A percentile compares a stretch with the other conserved stretches of the same genome.
These are phyloP conservation scores for Verticillium isaacii DNA, from an alignment of 2,329 filamentous ascomycete genomes.

Conservation along the genomic window DNA sequence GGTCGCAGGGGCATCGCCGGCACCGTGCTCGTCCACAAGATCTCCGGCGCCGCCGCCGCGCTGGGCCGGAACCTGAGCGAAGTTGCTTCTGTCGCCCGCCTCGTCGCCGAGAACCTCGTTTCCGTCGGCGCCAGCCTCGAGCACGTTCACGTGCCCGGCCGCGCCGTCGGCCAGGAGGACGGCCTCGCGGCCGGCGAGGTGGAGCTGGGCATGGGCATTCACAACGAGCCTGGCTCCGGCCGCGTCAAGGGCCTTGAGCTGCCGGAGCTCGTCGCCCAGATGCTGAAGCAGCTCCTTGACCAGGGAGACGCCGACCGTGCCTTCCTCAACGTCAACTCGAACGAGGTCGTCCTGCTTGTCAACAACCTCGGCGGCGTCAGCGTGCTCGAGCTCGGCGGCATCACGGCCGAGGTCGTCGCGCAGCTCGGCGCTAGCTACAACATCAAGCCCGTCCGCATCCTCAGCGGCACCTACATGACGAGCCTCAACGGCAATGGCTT, in stretches of 20 bases:
- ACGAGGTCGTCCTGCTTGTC: conserved; percentile 64
- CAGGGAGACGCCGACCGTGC: conserved; percentile 62
- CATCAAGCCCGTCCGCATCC: conserved; percentile 59
- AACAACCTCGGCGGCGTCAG: conserved; percentile 76
- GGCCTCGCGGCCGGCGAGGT: conserved; percentile 50
- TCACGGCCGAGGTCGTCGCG: conserved; percentile 61
- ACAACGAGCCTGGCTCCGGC: conserved; percentile 62
- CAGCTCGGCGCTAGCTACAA: conserved; percentile 55
- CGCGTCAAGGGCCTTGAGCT: conserved; percentile 43
- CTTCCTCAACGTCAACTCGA: conserved; percentile 58
- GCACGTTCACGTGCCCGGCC: conserved; percentile 90
- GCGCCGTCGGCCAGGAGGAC: conserved; percentile 43
- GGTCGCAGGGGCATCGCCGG: conserved; percentile 87
- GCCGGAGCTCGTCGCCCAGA: conserved; percentile 52
- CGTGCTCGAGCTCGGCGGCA: conserved; percentile 66
- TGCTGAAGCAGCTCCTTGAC: conserved; percentile 68
- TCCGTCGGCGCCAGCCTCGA: conserved; percentile 81
- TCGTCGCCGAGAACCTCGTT: conserved; percentile 71
- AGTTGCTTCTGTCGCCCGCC: conserved; percentile 65
- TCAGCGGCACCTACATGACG: conserved; percentile 73
- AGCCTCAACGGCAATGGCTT: conserved; percentile 73
- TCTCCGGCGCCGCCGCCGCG: conserved; percentile 77
- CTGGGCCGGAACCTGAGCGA: conserved; percentile 63
- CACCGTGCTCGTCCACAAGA: conserved; percentile 87
- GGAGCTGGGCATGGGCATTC: conserved; percentile 73